Base-by-base conservation (phyloP, 2,329 filamentous ascomycete genomes). In the Fusarium newnesense region DNA sequence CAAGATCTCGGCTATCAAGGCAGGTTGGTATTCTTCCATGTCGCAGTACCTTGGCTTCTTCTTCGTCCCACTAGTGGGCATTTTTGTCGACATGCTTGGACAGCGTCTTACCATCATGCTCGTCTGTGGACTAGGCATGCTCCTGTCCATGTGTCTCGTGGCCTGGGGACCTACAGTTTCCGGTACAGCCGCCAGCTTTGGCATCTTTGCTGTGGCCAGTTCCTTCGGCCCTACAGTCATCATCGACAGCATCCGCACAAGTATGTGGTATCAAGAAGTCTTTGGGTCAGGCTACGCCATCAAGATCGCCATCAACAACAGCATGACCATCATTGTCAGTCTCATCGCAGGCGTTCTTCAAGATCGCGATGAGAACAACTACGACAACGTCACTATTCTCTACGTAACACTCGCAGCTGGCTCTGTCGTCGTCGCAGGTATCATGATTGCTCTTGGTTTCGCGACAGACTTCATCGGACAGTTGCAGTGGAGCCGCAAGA, bases 271-370 rank as follows among this genome's bases (percentile, higher is more conserved):
- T 32, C 87, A 89, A 63, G 87, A 87, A 5, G 87, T 89, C 0
- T 91, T 91, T 65, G 89, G 89, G 0, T 87, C 88, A 0, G 90
- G 87, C 0, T 91, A 91, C 67, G 84, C 88, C 2, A 79, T 90
- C 63, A 91, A 91, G 66, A 86, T 91, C 40, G 87, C 87, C 28
- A 87, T 90, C 76, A 91, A 91, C 76, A 91, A 91, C 77, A 86
- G 85, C 36, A 90, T 90, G 87, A 89, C 84, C 66, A 90, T 91
- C 66, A 87, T 91, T 59, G 82, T 91, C 2, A 83, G 88, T 1
- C 85, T 91, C 47, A 81, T 90, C 26, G 86, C 87, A 0, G 89
- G 89, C 2, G 86, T 86, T 0, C 85, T 91, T 1, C 89, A 91
- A 70, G 90, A 91, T 62, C 81, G 81, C 7, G 88, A 90, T 58